A percentile compares a stretch with the other conserved stretches of the same genome.
Conservation (phyloP, 2,329 filamentous ascomycete species). For the Trichoderma gracile region DNA sequence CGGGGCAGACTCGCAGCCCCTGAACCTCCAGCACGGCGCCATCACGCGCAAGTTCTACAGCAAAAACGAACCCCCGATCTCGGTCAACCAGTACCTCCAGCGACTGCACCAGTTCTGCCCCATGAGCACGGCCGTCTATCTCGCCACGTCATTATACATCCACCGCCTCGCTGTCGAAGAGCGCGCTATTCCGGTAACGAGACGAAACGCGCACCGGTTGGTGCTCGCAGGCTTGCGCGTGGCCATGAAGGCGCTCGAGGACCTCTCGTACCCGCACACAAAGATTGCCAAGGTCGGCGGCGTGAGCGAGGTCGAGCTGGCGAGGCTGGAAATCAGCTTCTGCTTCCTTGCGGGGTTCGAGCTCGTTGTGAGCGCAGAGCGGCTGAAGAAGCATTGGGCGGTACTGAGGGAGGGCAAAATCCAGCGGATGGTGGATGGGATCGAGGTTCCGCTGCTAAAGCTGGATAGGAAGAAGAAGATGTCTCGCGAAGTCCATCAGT, state of each 20-base stretch:
- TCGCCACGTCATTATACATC: slow-evolving; percentile 86
- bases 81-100: slow-evolving; percentile 78
- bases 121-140: slow-evolving; percentile 89
- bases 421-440: slow-evolving; percentile 31
- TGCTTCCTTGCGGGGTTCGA: slow-evolving; percentile 87
- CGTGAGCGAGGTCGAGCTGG: slow-evolving; percentile 78
- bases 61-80: slow-evolving; percentile 80
- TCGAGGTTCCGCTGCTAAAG: slow-evolving; percentile 36
- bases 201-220: slow-evolving; percentile 81
- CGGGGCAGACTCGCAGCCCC: slow-evolving; percentile 69
- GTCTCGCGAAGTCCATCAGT: slow-evolving; percentile 11
- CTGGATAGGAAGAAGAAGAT: slow-evolving; percentile 16
- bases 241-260: slow-evolving; percentile 93
- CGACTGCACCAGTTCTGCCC: slow-evolving; percentile 90
- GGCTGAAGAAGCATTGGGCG: slow-evolving; percentile 39
- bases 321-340: slow-evolving; percentile 83
- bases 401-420: slow-evolving; percentile 37
- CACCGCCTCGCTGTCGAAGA: slow-evolving; percentile 78
- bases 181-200: slow-evolving; percentile 75
- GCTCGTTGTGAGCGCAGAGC: slow-evolving; percentile 55
- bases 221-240: slow-evolving; percentile 81
- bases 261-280: slow-evolving; percentile 81
- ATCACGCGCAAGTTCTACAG: slow-evolving; percentile 93
- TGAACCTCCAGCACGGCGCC: slow-evolving; percentile 77
- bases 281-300: slow-evolving; percentile 87